Evolutionary conservation across 257 asterid genomes (phyloP), one percentile per base, ranked within the genome.

Genomic region (Cinchona pubescens): DNA sequence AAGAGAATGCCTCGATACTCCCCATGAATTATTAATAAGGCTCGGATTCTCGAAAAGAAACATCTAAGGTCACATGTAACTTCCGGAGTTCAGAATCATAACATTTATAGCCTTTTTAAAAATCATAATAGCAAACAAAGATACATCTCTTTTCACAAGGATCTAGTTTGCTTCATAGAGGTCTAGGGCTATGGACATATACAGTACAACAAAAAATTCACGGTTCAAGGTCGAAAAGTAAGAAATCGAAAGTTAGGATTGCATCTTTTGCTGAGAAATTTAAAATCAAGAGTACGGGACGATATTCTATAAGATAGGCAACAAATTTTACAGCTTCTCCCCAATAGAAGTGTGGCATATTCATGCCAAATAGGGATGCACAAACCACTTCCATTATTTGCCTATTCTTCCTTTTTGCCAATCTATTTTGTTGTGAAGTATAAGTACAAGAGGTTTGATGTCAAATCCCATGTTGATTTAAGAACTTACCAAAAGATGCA

Each of bases 61-160:
- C 79, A 74, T 68, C 79, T 5, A 59, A 3, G 6, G 76, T 56
- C 1, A 73, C 68, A 29, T 76, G 70, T 1, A 73, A 10, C 16
- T 6, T 72, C 0, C 62, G 14, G 4, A 48, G 46, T 16, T 37
- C n/a, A 0, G 74, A 73, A 32, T 69, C 43, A 79, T 69, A 80
- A 12, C 65, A 75, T 7, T 9, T 0, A 4, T 79, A 74, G 0
- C 74, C 74, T 15, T 62, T 79, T 10, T 69, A 8, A 29, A 69
- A 74, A 21, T 79, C 0, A 0, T 46, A 61, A 51, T 74, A 79
- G 1, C 76, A 56, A 69, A 49, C 19, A 46, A 16, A 70, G 13
- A 29, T 23, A 67, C 49, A 67, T 19, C 7, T 0, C 7, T 19
- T 76, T 16, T 37, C 73, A 32, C 40, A 27, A 0, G 38, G 38